Evolutionary conservation across 2,329 filamentous ascomycete species (phyloP), one percentile per base, ranked within the genome.

Genomic region (Torrubiella hemipterigena): DNA sequence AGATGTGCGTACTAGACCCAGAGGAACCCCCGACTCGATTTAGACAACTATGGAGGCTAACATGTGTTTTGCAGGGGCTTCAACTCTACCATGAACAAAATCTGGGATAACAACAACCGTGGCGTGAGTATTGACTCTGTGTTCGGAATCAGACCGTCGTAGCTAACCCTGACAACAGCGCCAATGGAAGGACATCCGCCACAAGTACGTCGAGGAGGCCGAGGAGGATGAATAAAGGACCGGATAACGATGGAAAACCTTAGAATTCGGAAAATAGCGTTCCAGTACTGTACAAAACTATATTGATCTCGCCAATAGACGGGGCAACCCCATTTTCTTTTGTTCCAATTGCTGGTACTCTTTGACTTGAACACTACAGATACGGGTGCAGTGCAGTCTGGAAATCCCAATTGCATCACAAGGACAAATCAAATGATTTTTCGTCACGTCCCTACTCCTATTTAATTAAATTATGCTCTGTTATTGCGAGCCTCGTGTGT

Each of bases 101-200:
- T 95, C 56, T 98, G 91, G 91, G 85, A 98, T 59, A 70, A 61
- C 56, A 61, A 87, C 56, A 98, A 98, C 77, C 73, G 71, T 51
- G 91, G 91, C 51, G 89, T 95, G 84, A 53, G 83, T n/a, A n/a
- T n/a, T 78, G 17, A 15, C 7, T 13, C 10, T 17, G 11, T 19
- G 11, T 4, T 22, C 13, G 14, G 2, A 17, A 16, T 20, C 21
- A 17, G 26, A 26, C 14, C n/a, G n/a, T n/a, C n/a, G 12, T 26
- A 43, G 41, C 53, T 57, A 45, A 56, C 41, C 8, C 17, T 25
- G n/a, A 24, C 31, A 30, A 18, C 42, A 96, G 89, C 85, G 89
- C 53, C 89, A 95, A 93, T 96, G 91, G 91, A 95, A 95, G 74
- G 91, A 98, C 59, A 95, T 98, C 68, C 89, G 93, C 66, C 66